Evolutionary conservation across 371 early-diverging fungal species (phyloP).

Genomic region (Gilbertella persicaria): DNA sequence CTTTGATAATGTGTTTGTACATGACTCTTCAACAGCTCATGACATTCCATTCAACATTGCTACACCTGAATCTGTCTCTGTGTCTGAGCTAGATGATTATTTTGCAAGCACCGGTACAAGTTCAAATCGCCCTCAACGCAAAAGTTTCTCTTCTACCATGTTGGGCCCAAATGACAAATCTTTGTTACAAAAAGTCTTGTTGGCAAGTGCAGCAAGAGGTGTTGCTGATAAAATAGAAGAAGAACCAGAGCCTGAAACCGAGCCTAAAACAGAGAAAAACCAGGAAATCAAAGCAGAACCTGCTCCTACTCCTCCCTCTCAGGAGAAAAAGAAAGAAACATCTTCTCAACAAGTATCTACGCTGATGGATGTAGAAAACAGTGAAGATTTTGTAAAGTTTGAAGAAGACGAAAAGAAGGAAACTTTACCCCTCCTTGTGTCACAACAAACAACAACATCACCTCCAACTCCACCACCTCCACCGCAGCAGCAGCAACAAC

Average conservation of each 20-base stretch:
- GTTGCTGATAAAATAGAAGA: conserved; percentile 27
- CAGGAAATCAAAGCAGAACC: not conserved
- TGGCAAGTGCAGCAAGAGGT: conserved; percentile 33
- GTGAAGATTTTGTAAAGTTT: conserved; percentile 49
- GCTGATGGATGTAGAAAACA: conserved; percentile 25
- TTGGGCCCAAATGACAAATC: conserved; percentile 29
- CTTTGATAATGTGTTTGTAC: conserved; percentile 46
- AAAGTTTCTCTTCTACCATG: conserved; percentile 25
- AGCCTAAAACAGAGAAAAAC: not conserved
- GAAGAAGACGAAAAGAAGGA: conserved; percentile 48
- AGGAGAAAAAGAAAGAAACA: not conserved
- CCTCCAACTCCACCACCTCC: not conserved
- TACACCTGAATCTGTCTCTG: conserved; percentile 50
- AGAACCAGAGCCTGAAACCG: conserved; percentile 6
- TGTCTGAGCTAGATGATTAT: conserved; percentile 48
- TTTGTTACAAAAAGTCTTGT: conserved; percentile 39
- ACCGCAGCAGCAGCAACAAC: too few species aligned
- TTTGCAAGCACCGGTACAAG: conserved; percentile 23
- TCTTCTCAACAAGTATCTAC: too few species aligned
- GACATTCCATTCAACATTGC: conserved; percentile 40
- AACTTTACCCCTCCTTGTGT: not conserved
- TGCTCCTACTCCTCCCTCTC: too few species aligned
- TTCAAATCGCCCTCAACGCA: conserved; percentile 14
- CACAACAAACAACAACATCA: not conserved
- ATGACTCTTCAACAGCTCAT: conserved; percentile 25